Percentiles rank a stretch among this genome's conserved stretches.
Conservation (phyloP, 2,329 filamentous ascomycete genomes). For the Penicillium sp. region DNA sequence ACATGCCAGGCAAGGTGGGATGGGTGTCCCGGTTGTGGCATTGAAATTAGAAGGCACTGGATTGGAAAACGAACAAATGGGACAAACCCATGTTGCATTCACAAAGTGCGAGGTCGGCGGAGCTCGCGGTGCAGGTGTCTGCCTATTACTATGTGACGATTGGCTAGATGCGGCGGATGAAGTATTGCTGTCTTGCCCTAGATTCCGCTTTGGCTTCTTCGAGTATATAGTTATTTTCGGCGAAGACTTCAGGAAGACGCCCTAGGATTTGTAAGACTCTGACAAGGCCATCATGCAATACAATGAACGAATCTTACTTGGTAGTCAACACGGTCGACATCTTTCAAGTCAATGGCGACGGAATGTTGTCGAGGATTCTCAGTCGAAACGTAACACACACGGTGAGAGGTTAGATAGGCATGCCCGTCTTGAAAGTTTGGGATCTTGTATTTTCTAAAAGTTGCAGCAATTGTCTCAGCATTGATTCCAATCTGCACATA, state of each 20-base stretch:
- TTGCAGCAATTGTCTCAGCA: conserved; percentile 14
- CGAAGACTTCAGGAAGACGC: conserved; percentile 81
- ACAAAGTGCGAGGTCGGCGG: conserved; percentile 34
- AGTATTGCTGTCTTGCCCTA: conserved; percentile 52
- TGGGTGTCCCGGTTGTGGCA: conserved; percentile 71
- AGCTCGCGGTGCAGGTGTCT: conserved; percentile 21
- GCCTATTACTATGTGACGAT: conserved; percentile 19
- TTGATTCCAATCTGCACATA: conserved; percentile 7
- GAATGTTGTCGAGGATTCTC: conserved; percentile 80
- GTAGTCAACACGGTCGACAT: conserved; percentile 86
- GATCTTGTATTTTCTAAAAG: conserved; percentile 82
- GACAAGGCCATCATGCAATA: background rate
- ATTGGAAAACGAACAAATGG: conserved; percentile 93
- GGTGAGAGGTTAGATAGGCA: conserved; percentile 92
- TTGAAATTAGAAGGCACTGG: conserved; percentile 92
- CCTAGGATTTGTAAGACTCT: conserved; percentile 47
- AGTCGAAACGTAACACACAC: conserved; percentile 91
- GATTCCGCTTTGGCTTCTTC: conserved; percentile 67
- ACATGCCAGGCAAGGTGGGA: conserved; percentile 86
- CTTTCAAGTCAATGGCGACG: conserved; percentile 79
- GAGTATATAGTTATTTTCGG: conserved; percentile 86
- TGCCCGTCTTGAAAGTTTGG: conserved; percentile 92
- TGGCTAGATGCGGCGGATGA: conserved; percentile 28
- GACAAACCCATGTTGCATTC: conserved; percentile 85
- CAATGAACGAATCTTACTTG: conserved; percentile 54